Conservation (phyloP, 768 basidiomycete genomes). For the Cytidiella melzeri region DNA sequence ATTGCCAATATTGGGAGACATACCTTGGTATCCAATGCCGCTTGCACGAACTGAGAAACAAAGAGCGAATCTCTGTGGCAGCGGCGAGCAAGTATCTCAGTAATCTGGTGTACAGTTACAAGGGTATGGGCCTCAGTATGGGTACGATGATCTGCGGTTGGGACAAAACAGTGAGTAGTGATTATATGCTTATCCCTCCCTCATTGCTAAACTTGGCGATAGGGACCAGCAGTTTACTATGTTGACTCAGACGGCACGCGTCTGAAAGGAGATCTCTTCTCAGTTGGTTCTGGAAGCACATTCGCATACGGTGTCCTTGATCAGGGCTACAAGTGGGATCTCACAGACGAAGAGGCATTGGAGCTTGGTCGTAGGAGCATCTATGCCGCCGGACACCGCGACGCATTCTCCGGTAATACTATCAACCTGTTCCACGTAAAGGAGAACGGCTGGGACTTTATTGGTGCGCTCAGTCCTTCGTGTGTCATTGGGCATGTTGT, state of each 20-base stretch:
- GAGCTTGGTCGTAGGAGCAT: slow-evolving; percentile 92
- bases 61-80: slow-evolving; percentile 97
- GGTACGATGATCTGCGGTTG: slow-evolving; percentile 99
- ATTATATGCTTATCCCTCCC: too few relatives aligned
- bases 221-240: slow-evolving; percentile 94
- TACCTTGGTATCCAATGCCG: slow-evolving; percentile 98
- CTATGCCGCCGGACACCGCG: slow-evolving; percentile 94
- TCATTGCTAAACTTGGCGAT: slow-evolving; percentile 6
- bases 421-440: slow-evolving; percentile 95
- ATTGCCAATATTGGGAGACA: slow-evolving; percentile 98
- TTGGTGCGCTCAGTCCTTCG: slow-evolving; percentile 78
- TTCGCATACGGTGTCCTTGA: slow-evolving; percentile 99
- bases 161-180: slow-evolving; percentile 84
- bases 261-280: slow-evolving; percentile 95
- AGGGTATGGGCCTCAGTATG: slow-evolving; percentile 99
- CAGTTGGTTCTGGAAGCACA: slow-evolving; percentile 96
- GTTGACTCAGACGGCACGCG: slow-evolving; percentile 97
- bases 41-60: slow-evolving; percentile 92
- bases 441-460: slow-evolving; percentile 93
- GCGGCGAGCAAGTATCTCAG: slow-evolving; percentile 97
- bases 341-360: slow-evolving; percentile 88
- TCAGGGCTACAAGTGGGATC: slow-evolving; percentile 91
- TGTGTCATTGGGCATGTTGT: too few relatives aligned
- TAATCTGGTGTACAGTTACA: slow-evolving; percentile 96
- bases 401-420: slow-evolving; percentile 94